Evolutionary conservation across 495 filamentous ascomycete species (phyloP).

Genomic region (Diplogelasinospora grovesii): DNA sequence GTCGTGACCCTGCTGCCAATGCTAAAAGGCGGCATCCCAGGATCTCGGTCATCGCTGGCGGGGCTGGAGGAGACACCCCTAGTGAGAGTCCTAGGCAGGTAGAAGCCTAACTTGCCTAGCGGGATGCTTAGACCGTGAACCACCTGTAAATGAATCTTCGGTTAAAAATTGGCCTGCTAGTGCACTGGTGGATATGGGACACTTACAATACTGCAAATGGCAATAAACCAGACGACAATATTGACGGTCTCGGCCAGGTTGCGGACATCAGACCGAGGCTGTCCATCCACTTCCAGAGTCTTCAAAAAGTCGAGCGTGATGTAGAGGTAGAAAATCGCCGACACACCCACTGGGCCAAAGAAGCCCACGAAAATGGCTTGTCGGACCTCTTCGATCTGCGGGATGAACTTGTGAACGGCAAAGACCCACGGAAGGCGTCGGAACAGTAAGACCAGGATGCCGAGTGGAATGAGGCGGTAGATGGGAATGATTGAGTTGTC

Average conservation of each 20-base stretch:
- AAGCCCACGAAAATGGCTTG: conserved; percentile 85
- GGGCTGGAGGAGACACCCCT: conserved; percentile 26
- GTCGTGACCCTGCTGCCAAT: conserved; percentile 20
- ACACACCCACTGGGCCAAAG: conserved; percentile 93
- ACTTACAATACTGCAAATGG: conserved; percentile 80
- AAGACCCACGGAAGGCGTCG: conserved; percentile 74
- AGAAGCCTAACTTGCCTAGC: conserved; percentile 73
- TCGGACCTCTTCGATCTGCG: conserved; percentile 65
- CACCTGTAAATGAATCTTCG: conserved; percentile 52
- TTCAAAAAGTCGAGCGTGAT: conserved; percentile 64
- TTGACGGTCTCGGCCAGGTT: conserved; percentile 55
- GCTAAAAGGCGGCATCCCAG: conserved; percentile 12
- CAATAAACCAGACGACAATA: conserved; percentile 81
- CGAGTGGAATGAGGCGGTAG: conserved; percentile 69
- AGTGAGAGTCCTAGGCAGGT: conserved; percentile 71
- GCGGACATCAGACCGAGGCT: conserved; percentile 58
- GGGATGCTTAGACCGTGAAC: conserved; percentile 85
- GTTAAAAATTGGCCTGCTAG: not conserved
- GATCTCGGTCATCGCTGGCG: conserved; percentile 13
- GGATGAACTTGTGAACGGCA: conserved; percentile 65
- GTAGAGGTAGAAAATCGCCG: conserved; percentile 84
- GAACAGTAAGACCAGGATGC: conserved; percentile 72
- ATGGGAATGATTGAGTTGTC: conserved; percentile 66
- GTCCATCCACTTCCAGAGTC: conserved; percentile 48
- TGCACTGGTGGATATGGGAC: not conserved